Evolutionary conservation across 1,139 yeast genomes (phyloP), one percentile per base, ranked within the genome.

Genomic region (Blastobotrys capitulatus): DNA sequence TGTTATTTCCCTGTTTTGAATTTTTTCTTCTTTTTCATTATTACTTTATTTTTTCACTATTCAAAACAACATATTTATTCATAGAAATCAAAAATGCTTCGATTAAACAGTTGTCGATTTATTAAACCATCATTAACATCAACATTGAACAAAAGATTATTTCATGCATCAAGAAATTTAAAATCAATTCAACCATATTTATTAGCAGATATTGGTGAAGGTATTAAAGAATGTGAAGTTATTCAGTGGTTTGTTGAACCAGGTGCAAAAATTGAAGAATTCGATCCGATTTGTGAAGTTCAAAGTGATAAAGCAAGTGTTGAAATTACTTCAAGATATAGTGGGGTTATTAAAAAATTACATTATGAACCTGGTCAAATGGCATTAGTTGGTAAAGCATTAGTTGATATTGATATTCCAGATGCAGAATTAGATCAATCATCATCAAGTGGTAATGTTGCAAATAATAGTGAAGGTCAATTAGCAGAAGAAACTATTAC

Each of bases 191-290:
- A 58, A 36, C 69, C 69, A 6, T 66, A 60, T 49, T 45, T 62
- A 47, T 52, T 66, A 44, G 70, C 70, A n/a, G 70, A 66, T 49
- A 65, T 66, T 31, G 70, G 70, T 6, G 70, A 66, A 46, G 70
- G 69, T 1, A 66, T 66, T 55, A 65, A 64, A 48, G 70, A 66
- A 46, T 66, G 70, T 50, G 70, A 66, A 52, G 68, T 66, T 15
- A 66, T 66, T 44, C 70, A 66, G 51, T 66, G 70, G 70, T 65
- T 65, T 53, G 67, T 66, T 5, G 66, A 65, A 53, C 68, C 70
- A 8, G 68, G 68, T 6, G 67, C 69, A 15, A 54, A 60, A 16
- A 61, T 66, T 38, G 68, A 65, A 39, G 69, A 66, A 53, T 66
- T 66, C 48, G 70, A 66, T 45, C 66, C 65, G 10, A 61, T 66